phyloP scores from a whole-genome alignment of 495 filamentous ascomycete genomes.

The Aspergillus affinis region DNA sequence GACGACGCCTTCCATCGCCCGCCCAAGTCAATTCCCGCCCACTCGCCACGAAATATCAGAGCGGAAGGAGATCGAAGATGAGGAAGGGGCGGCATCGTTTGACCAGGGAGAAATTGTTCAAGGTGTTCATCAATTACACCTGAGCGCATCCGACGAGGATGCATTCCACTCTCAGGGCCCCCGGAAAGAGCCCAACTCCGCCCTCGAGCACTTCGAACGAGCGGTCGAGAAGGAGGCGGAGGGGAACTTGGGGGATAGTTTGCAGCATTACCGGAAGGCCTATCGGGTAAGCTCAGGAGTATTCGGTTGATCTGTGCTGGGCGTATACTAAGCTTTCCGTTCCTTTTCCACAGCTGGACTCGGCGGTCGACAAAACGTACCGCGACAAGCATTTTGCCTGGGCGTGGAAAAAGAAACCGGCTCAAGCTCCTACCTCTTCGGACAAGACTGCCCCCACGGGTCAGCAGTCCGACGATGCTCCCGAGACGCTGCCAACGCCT shows the following conservation, averaged over 20 bases:
- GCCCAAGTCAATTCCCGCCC: constrained; percentile 31
- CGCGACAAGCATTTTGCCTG: constrained; percentile 83
- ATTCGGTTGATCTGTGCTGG: constrained; percentile 18
- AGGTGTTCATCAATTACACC: constrained; percentile 36
- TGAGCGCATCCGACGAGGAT: constrained; percentile 33
- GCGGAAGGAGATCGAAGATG: constrained; percentile 41
- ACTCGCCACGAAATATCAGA: constrained; percentile 34
- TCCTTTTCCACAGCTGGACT: constrained; percentile 62
- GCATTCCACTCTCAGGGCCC: constrained; percentile 26
- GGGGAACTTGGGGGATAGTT: constrained; percentile 85
- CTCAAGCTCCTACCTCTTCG: constrained; percentile 53
- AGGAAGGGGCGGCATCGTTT: constrained; percentile 38
- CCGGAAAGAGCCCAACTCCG: constrained; percentile 63
- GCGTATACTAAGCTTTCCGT: constrained; percentile 3
- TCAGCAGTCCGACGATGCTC: constrained; percentile 42
- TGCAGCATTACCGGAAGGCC: constrained; percentile 85
- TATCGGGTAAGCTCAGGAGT: constrained; percentile 60
- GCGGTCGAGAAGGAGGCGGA: constrained; percentile 85
- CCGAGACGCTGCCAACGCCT: constrained; percentile 52
- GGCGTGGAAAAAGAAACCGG: constrained; percentile 55
- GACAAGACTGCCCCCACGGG: constrained; percentile 49
- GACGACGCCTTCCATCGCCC: constrained; percentile 23
- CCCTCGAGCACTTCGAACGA: constrained; percentile 89
- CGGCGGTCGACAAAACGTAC: constrained; percentile 79
- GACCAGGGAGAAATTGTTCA: constrained; percentile 43